phyloP scores from a whole-genome alignment of 305 asterid species.

The Rubia tinctorum region DNA sequence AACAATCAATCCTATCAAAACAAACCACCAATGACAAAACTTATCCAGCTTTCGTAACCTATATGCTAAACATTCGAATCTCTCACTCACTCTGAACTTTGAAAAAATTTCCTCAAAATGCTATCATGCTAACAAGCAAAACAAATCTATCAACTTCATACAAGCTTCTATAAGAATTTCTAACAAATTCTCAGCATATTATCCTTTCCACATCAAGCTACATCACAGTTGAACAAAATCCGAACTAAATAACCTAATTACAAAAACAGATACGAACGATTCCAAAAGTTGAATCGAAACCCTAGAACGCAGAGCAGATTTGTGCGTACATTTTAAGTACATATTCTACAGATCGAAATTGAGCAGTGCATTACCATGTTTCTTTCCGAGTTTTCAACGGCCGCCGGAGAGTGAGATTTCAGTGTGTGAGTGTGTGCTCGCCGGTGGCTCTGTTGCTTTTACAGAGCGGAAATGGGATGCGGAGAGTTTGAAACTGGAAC shows the following conservation, averaged over 20 bases:
- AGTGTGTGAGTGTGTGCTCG: not conserved
- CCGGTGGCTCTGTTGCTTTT: not conserved
- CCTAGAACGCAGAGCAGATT: slow-evolving; percentile 10
- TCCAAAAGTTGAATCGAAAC: slow-evolving; percentile 7
- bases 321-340: not conserved
- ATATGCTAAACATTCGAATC: not conserved
- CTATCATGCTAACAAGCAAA: not conserved
- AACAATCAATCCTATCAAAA: not conserved
- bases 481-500: slow-evolving; percentile 10
- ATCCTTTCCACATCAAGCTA: not conserved
- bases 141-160: not conserved
- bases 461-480: not conserved
- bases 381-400: not conserved
- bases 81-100: not conserved
- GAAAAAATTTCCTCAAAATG: no score
- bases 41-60: not conserved
- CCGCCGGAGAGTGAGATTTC: not conserved
- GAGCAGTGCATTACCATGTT: slow-evolving; percentile 11
- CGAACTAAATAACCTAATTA: not conserved
- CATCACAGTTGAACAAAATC: not conserved
- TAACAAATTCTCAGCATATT: not conserved
- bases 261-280: not conserved
- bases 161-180: not conserved
- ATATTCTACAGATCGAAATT: not conserved
- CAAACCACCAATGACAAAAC: not conserved